Percentiles rank a stretch among this genome's conserved stretches.
These are phyloP conservation scores for Tulasnella sp. DNA, from an alignment of 768 basidiomycete genomes.

Conservation along the genomic window DNA sequence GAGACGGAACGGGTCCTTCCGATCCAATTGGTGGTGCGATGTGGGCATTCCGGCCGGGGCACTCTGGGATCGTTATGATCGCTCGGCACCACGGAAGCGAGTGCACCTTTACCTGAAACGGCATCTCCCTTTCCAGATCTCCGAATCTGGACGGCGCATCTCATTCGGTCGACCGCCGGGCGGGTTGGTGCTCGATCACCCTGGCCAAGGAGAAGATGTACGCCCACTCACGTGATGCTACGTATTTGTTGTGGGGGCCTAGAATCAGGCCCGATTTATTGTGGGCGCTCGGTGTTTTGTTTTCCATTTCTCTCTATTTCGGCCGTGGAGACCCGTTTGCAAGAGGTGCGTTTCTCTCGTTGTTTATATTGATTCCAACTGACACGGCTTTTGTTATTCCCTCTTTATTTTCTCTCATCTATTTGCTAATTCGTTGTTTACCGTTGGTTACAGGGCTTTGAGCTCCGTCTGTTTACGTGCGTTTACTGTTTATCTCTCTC, in stretches of 20 bases:
- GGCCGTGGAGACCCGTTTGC: not conserved
- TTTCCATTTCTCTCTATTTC: not conserved
- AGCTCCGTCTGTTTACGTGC: not conserved
- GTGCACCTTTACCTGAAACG: not conserved
- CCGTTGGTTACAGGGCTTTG: not conserved
- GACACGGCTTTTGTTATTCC: not conserved
- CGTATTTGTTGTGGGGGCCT: not conserved
- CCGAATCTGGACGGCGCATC: not conserved
- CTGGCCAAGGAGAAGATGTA: not conserved
- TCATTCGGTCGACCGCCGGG: not conserved
- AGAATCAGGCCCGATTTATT: not conserved
- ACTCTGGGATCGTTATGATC: too few relatives aligned
- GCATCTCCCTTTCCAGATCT: not conserved
- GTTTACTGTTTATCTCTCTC: not conserved
- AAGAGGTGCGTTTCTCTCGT: too few relatives aligned
- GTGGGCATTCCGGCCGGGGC: too few relatives aligned
- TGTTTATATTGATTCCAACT: not conserved
- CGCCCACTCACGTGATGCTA: not conserved
- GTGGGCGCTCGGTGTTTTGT: not conserved
- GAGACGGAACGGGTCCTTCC: too few relatives aligned
- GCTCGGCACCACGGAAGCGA: too few relatives aligned
- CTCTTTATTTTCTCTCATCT: not conserved
- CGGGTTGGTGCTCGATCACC: not conserved
- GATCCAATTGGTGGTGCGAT: too few relatives aligned
- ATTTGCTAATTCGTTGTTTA: not conserved